phyloP scores from a whole-genome alignment of 192 early-diverging fungal species.

The Backusella morwellensis region DNA sequence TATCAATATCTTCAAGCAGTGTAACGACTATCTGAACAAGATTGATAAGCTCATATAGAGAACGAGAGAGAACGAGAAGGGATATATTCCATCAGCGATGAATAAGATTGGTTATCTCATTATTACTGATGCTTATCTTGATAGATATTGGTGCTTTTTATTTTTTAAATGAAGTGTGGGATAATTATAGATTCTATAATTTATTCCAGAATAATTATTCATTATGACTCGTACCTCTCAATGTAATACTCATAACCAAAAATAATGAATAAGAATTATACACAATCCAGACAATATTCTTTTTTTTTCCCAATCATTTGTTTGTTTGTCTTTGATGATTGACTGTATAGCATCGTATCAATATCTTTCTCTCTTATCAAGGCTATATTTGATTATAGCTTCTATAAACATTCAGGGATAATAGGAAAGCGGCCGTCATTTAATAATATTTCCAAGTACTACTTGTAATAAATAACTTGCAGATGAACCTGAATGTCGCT shows the following conservation, averaged over 20 bases:
- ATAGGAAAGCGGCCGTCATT: neutral
- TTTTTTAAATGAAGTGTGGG: neutral
- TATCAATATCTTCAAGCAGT: neutral
- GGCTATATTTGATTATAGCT: neutral
- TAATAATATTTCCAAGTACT: neutral
- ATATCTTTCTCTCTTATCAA: neutral
- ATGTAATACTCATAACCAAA: neutral
- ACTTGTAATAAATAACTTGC: neutral
- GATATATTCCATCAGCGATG: neutral
- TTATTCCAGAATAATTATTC: neutral
- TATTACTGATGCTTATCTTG: neutral
- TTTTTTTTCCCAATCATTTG: neutral
- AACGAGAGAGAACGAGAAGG: neutral
- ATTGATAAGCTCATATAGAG: neutral
- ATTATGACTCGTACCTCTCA: neutral
- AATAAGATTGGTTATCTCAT: neutral
- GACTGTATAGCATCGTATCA: neutral
- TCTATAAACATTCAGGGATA: neutral
- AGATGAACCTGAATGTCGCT: neutral
- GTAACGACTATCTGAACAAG: neutral
- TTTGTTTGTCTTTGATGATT: neutral
- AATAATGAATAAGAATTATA: neutral
- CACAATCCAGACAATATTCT: neutral
- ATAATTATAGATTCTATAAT: neutral
- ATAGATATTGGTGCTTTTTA: neutral